Conservation (phyloP, 2,329 filamentous ascomycete species). For the Cyclaneusma minus region DNA sequence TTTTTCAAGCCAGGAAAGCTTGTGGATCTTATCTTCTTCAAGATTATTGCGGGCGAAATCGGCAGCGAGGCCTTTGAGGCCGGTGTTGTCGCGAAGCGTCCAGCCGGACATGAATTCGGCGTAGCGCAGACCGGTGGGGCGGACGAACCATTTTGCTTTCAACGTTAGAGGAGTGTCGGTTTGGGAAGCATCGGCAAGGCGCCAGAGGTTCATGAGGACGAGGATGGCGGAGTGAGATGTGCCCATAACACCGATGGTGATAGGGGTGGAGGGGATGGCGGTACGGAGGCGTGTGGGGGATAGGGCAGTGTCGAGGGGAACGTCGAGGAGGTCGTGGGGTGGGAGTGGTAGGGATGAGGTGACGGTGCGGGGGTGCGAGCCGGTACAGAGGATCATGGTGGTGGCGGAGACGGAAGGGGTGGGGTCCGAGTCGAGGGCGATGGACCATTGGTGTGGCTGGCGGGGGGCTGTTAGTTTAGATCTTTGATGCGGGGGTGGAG, state of each 20-base stretch:
- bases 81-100: slow-evolving; percentile 50
- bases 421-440: slow-evolving; percentile 14
- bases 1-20: slow-evolving; percentile 30
- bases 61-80: slow-evolving; percentile 45
- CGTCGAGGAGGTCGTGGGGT: slow-evolving; percentile 20
- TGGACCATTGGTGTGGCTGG: slow-evolving; percentile 18
- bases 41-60: slow-evolving; percentile 42
- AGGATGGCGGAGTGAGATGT: slow-evolving; percentile 49
- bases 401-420: slow-evolving; percentile 8
- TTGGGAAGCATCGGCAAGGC: too few species aligned
- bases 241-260: slow-evolving; percentile 40
- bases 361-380: slow-evolving; percentile 32
- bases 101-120: slow-evolving; percentile 46
- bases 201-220: slow-evolving; percentile 43
- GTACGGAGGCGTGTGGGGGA: slow-evolving; percentile 31
- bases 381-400: slow-evolving; percentile 39
- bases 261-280: slow-evolving; percentile 21
- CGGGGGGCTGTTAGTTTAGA: slow-evolving; percentile 3
- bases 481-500: too few species aligned
- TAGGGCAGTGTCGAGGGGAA: slow-evolving; percentile 39
- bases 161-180: slow-evolving; percentile 33
- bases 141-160: slow-evolving; percentile 44
- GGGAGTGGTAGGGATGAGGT: slow-evolving; percentile 26
- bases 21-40: slow-evolving; percentile 30
- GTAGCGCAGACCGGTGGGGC: slow-evolving; percentile 43